phyloP scores from a whole-genome alignment of 495 filamentous ascomycete genomes.

The Penicillium odoratum region DNA sequence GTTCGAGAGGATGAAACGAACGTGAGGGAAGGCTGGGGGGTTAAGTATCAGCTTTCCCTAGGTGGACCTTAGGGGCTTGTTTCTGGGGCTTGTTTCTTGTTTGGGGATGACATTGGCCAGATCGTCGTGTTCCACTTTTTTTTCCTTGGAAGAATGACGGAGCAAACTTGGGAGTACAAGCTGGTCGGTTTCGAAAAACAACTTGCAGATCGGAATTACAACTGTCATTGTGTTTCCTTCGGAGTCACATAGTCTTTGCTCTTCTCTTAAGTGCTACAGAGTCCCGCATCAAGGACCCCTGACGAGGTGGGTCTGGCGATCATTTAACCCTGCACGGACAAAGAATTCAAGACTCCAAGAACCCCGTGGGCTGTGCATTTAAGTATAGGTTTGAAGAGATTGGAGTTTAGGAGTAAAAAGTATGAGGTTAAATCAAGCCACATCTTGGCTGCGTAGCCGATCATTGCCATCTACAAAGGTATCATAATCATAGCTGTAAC shows the following conservation, averaged over 20 bases:
- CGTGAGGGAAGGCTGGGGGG: not conserved
- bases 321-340: conserved; percentile 6
- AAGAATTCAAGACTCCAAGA: not conserved
- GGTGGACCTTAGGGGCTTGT: conserved; percentile 11
- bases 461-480: too few relatives aligned
- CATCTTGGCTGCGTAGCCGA: not conserved
- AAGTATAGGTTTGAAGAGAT: not conserved
- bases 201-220: not conserved
- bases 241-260: not conserved
- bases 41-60: not conserved
- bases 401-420: not conserved
- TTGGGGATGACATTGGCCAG: conserved; percentile 17
- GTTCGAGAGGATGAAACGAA: not conserved
- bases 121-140: conserved; percentile 11
- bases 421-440: not conserved
- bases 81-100: conserved; percentile 9
- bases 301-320: conserved; percentile 24
- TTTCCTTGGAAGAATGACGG: conserved; percentile 1
- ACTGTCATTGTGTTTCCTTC: conserved; percentile 4
- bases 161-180: not conserved
- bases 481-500: too few relatives aligned
- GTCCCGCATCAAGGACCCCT: conserved; percentile 15
- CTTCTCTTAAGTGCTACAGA: conserved; percentile 9
- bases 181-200: not conserved
- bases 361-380: conserved; percentile 1